phyloP scores from a whole-genome alignment of 352 stramenopile genomes.

The Pythium vanterpoolii region DNA sequence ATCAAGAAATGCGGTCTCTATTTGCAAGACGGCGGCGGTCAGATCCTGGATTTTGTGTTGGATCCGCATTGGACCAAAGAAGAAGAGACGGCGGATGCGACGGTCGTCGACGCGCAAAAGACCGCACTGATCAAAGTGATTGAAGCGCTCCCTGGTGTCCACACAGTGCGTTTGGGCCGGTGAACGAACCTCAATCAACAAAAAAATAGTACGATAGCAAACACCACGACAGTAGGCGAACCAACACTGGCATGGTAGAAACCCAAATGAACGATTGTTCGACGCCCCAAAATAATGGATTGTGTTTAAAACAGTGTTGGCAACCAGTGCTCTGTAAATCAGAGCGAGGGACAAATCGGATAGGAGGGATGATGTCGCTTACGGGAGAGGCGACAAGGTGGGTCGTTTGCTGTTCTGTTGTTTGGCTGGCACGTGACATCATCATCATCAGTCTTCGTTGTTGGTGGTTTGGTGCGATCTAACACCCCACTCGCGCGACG shows the following conservation, averaged over 20 bases:
- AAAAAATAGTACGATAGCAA: conserved; percentile 16
- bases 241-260: neutral
- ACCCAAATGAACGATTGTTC: neutral
- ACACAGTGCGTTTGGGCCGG: conserved; percentile 20
- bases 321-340: neutral
- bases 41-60: conserved; percentile 77
- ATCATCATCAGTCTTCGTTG: conserved; percentile 5
- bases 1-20: conserved; percentile 83
- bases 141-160: conserved; percentile 13
- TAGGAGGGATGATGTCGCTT: neutral
- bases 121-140: conserved; percentile 20
- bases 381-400: neutral
- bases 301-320: conserved; percentile 1
- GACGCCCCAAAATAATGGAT: neutral
- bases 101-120: neutral
- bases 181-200: neutral
- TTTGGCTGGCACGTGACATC: neutral
- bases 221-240: conserved; percentile 5
- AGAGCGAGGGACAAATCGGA: neutral
- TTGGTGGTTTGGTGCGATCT: neutral
- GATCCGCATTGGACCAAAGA: conserved; percentile 32
- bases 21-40: conserved; percentile 61
- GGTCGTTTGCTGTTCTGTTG: neutral
- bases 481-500: neutral
- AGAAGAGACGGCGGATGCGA: conserved; percentile 7